Evolutionary conservation across 1,284 basidiomycete species (phyloP).

Genomic region (Malassezia nana): DNA sequence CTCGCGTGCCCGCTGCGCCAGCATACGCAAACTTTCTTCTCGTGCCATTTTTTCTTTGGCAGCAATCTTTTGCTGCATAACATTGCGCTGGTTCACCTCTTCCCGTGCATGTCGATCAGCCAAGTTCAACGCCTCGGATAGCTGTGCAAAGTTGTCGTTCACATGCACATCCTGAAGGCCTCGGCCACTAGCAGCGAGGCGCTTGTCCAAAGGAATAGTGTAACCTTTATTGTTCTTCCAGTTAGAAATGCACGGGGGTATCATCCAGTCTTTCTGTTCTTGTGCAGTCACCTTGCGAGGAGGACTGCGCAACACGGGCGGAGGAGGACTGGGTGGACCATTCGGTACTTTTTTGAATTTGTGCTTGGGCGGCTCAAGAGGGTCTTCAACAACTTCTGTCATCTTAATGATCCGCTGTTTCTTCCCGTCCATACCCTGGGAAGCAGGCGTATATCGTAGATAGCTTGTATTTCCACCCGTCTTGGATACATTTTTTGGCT

Average conservation of each 20-base stretch:
- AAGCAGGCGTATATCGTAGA: conserved; percentile 90
- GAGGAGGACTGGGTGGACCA: conserved; percentile 88
- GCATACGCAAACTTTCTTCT: conserved; percentile 84
- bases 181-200: conserved; percentile 90
- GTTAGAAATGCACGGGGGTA: conserved; percentile 97
- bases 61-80: conserved; percentile 96
- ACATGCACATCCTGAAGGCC: conserved; percentile 97
- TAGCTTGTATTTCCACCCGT: conserved; percentile 51
- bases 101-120: conserved; percentile 97
- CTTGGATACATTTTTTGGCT: conserved; percentile 55
- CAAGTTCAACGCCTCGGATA: conserved; percentile 87
- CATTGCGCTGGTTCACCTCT: conserved; percentile 84
- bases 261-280: conserved; percentile 99
- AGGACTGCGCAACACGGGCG: conserved; percentile 89
- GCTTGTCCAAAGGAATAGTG: conserved; percentile 96
- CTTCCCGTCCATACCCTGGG: conserved; percentile 58
- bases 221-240: conserved; percentile 99
- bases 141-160: conserved; percentile 98
- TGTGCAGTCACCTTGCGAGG: conserved; percentile 89
- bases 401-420: conserved; percentile 98
- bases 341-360: conserved; percentile 97
- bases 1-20: conserved; percentile 89
- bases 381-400: conserved; percentile 69
- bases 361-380: conserved; percentile 88
- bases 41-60: conserved; percentile 95